Evolutionary conservation across 2,329 filamentous ascomycete species (phyloP).

Genomic region (Cladophialophora bantiana): DNA sequence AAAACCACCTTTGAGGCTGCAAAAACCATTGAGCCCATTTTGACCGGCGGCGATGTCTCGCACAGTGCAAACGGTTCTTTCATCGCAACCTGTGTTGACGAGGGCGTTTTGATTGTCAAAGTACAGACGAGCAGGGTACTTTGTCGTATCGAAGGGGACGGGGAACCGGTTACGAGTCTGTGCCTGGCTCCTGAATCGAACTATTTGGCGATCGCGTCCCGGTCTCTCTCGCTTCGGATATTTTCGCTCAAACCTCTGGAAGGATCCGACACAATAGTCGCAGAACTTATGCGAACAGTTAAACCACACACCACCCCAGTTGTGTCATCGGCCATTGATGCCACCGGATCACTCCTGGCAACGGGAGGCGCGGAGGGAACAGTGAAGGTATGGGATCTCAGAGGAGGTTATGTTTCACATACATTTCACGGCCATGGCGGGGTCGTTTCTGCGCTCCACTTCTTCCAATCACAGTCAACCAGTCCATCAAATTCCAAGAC

Average conservation of each 20-base stretch:
- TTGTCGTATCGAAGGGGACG: conserved; percentile 85
- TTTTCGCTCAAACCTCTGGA: conserved; percentile 72
- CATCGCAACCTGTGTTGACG: conserved; percentile 86
- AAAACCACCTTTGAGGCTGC: conserved; percentile 83
- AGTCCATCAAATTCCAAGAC: conserved; percentile 6
- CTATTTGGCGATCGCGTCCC: conserved; percentile 88
- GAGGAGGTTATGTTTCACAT: conserved; percentile 85
- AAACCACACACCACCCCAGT: conserved; percentile 93
- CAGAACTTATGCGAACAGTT: conserved; percentile 76
- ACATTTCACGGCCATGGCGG: conserved; percentile 94
- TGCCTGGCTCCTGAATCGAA: conserved; percentile 83
- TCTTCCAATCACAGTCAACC: conserved; percentile 71
- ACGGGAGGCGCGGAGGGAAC: conserved; percentile 92
- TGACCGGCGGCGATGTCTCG: conserved; percentile 86
- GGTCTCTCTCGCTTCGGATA: conserved; percentile 94
- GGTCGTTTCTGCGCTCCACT: conserved; percentile 86
- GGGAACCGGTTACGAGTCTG: conserved; percentile 58
- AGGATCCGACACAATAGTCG: conserved; percentile 64
- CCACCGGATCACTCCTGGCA: conserved; percentile 85
- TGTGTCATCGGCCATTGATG: conserved; percentile 82
- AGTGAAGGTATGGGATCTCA: conserved; percentile 96
- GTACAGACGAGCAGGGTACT: conserved; percentile 82
- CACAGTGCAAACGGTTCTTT: conserved; percentile 82
- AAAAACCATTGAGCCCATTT: conserved; percentile 87
- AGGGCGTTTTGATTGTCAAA: conserved; percentile 88